Conservation (phyloP, 208 protist species). For the Acanthamoeba quina region DNA sequence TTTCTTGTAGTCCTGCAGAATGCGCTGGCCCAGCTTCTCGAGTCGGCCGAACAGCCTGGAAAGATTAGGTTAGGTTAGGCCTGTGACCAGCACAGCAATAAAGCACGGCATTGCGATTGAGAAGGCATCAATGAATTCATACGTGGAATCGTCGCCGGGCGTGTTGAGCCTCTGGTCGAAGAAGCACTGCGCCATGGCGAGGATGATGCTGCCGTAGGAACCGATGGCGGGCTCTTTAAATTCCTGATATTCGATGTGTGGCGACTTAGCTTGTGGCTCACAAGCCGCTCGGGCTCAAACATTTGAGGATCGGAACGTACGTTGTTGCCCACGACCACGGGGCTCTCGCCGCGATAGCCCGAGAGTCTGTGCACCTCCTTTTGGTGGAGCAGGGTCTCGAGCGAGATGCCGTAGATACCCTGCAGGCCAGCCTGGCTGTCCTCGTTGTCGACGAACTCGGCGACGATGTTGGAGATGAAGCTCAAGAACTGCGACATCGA, state of each 20-base stretch:
- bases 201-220: slow-evolving; percentile 83
- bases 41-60: slow-evolving; percentile 71
- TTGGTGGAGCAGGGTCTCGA: slow-evolving; percentile 83
- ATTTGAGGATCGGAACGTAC: slow-evolving; percentile 38
- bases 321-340: slow-evolving; percentile 83
- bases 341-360: slow-evolving; percentile 84
- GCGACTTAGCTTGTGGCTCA: neutral
- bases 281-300: neutral
- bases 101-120: neutral
- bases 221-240: slow-evolving; percentile 75
- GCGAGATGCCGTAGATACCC: slow-evolving; percentile 84
- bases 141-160: slow-evolving; percentile 34
- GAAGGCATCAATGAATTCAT: neutral
- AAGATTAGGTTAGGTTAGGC: neutral
- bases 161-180: slow-evolving; percentile 81
- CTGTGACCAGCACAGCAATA: neutral
- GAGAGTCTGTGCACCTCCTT: slow-evolving; percentile 82
- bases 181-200: slow-evolving; percentile 84
- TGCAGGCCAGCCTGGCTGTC: slow-evolving; percentile 76
- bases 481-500: slow-evolving; percentile 85
- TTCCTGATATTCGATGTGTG: slow-evolving; percentile 51
- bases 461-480: slow-evolving; percentile 86
- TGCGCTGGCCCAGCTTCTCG: slow-evolving; percentile 82
- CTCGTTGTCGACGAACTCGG: slow-evolving; percentile 78
- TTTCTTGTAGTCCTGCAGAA: slow-evolving; percentile 53